Evolutionary conservation across 345 rosid genomes (phyloP), one percentile per base, ranked within the genome.

Genomic region (Eucalyptus marginata): DNA sequence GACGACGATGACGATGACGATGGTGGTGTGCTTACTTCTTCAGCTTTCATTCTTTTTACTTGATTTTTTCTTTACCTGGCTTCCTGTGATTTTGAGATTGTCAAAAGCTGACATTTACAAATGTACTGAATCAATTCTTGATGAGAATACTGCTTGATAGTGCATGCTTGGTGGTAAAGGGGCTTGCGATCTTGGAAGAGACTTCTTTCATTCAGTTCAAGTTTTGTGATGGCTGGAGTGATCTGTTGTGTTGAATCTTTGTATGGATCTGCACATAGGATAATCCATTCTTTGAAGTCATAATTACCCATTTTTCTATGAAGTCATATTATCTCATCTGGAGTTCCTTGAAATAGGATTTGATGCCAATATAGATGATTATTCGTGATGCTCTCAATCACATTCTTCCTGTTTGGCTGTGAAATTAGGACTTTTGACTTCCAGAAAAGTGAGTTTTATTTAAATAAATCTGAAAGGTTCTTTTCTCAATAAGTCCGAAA

Each of bases 1-100:
- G 97, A 95, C 4, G 98, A 96, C 9, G 97, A 96, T 15, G 97
- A 93, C 52, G 95, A 93, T 89, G 97, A 96, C 94, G 94, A 81
- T 89, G 27, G 81, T 25, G 68, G 86, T 62, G 87, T 88, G 44
- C 49, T 52, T 86, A 27, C 47, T 51, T 59, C 56, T 59, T 36
- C 81, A 33, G 29, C 33, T 22, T 12, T 33, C 49, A 29, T 81
- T 49, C 33, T 44, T 49, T 52, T 89, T 47, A 58, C 46, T 31
- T 16, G 7, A 46, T 80, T 22, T 36, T 54, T 12, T 89, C 76
- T 47, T 31, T 58, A 24, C 10, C 68, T 87, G 50, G 83, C 62
- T 52, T 54, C 46, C 46, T 86, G 15, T 20, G 86, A 85, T n/a
- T 84, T 47, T 29, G 36, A 50, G 56, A 46, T 27, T 8, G 12